A percentile compares a stretch with the other conserved stretches of the same genome.
These are phyloP conservation scores for Aureobasidium melanogenum DNA, from an alignment of 2,329 filamentous ascomycete genomes.

Conservation along the genomic window DNA sequence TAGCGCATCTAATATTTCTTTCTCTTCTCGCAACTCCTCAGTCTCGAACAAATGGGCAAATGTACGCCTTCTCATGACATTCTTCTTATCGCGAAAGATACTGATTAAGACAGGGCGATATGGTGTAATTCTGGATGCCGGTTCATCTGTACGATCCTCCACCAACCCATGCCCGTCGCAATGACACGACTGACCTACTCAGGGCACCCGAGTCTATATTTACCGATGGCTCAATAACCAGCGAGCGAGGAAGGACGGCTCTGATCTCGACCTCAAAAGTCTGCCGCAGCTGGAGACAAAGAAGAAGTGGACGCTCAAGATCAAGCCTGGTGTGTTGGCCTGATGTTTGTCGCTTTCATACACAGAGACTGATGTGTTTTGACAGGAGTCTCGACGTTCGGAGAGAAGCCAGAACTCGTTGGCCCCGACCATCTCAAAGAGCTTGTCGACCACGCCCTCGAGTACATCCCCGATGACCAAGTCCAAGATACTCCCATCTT, in stretches of 20 bases:
- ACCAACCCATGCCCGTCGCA: background rate
- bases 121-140: slow-evolving; percentile 93
- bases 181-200: slow-evolving; percentile 17
- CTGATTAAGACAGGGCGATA: slow-evolving; percentile 42
- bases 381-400: slow-evolving; percentile 74
- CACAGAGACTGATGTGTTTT: background rate
- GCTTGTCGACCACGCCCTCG: slow-evolving; percentile 72
- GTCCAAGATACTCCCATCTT: slow-evolving; percentile 84
- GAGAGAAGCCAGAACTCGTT: slow-evolving; percentile 63
- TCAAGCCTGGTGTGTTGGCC: slow-evolving; percentile 59
- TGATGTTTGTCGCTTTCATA: background rate
- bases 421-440: slow-evolving; percentile 73
- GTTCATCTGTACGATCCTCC: slow-evolving; percentile 60
- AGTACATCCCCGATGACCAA: slow-evolving; percentile 66
- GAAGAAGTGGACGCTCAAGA: slow-evolving; percentile 86
- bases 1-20: background rate
- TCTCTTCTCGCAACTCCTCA: background rate
- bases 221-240: slow-evolving; percentile 84
- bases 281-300: slow-evolving; percentile 77
- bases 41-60: slow-evolving; percentile 10
- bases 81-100: background rate
- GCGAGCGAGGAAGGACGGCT: slow-evolving; percentile 54
- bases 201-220: slow-evolving; percentile 84
- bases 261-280: slow-evolving; percentile 51
- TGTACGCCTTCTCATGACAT: background rate